A percentile compares a stretch with the other conserved stretches of the same genome.
Conservation (phyloP, 2,329 filamentous ascomycete genomes). For the Xylariaceae sp. region DNA sequence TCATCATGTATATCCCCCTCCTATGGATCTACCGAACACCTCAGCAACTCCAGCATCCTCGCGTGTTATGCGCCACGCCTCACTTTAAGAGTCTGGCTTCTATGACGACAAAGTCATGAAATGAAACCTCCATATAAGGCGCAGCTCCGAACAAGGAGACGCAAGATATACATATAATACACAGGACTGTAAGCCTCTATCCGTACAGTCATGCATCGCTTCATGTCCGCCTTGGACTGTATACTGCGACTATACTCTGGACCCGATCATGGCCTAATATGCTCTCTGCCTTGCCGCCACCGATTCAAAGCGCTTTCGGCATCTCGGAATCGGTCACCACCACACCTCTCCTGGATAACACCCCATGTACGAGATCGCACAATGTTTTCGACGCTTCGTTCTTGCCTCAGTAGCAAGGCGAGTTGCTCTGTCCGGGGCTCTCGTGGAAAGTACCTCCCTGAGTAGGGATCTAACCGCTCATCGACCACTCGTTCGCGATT, state of each 20-base stretch:
- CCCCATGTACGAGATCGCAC: conserved; percentile 79
- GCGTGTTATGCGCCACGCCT: neutral
- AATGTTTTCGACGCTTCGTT: conserved; percentile 71
- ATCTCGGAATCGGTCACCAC: conserved; percentile 46
- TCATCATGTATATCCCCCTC: too few species aligned
- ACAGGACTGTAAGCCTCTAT: neutral
- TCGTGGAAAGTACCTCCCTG: conserved; percentile 69
- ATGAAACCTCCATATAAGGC: neutral
- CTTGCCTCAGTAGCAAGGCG: conserved; percentile 66
- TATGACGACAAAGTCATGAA: neutral
- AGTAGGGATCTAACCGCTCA: conserved; percentile 90
- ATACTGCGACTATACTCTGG: neutral
- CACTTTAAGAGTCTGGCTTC: neutral
- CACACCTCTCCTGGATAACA: conserved; percentile 68
- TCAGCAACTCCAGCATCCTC: too few species aligned
- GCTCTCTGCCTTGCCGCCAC: conserved; percentile 27
- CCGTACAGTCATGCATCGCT: neutral
- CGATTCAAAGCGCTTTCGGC: conserved; percentile 49
- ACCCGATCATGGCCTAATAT: conserved; percentile 3
- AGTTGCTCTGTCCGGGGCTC: conserved; percentile 78
- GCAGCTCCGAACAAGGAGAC: conserved; percentile 2
- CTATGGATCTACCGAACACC: neutral
- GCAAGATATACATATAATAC: conserved; percentile 1
- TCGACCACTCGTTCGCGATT: conserved; percentile 72
- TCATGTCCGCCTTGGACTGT: neutral